These are phyloP conservation scores for Thermothielavioides terrestris DNA, from an alignment of 495 filamentous ascomycete genomes.

Conservation along the genomic window DNA sequence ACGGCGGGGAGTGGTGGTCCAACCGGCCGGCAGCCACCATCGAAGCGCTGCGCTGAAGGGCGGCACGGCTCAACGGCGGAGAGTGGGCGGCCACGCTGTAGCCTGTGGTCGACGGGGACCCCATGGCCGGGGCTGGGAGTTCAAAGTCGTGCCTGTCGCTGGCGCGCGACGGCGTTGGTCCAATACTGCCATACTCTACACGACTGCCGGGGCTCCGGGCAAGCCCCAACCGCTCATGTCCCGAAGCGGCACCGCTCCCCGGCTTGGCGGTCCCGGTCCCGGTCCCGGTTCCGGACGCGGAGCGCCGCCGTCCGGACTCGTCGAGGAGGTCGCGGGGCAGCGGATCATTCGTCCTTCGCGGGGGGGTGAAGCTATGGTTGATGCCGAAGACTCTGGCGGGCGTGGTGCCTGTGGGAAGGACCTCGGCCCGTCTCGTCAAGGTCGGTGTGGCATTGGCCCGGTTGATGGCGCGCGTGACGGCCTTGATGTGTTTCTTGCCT, in stretches of 20 bases:
- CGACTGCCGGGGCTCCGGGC: slow-evolving; percentile 24
- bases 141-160: slow-evolving; percentile 38
- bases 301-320: not conserved
- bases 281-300: not conserved
- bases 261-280: not conserved
- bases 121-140: slow-evolving; percentile 68
- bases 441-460: slow-evolving; percentile 50
- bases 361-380: slow-evolving; percentile 10
- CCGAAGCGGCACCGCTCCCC: not conserved
- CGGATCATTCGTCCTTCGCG: not conserved
- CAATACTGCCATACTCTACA: slow-evolving; percentile 66
- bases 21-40: slow-evolving; percentile 9
- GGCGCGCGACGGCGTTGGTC: slow-evolving; percentile 52
- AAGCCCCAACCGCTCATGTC: slow-evolving; percentile 30
- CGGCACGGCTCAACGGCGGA: slow-evolving; percentile 6
- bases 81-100: slow-evolving; percentile 1
- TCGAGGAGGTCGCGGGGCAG: not conserved
- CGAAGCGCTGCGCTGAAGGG: slow-evolving; percentile 19
- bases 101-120: slow-evolving; percentile 41
- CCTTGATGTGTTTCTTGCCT: slow-evolving; percentile 86
- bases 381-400: slow-evolving; percentile 12
- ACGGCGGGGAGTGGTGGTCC: slow-evolving; percentile 4
- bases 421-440: slow-evolving; percentile 16
- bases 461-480: slow-evolving; percentile 59
- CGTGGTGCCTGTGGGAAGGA: slow-evolving; percentile 16